Evolutionary conservation across 345 rosid genomes (phyloP).

Genomic region (Rubroshorea leprosula): DNA sequence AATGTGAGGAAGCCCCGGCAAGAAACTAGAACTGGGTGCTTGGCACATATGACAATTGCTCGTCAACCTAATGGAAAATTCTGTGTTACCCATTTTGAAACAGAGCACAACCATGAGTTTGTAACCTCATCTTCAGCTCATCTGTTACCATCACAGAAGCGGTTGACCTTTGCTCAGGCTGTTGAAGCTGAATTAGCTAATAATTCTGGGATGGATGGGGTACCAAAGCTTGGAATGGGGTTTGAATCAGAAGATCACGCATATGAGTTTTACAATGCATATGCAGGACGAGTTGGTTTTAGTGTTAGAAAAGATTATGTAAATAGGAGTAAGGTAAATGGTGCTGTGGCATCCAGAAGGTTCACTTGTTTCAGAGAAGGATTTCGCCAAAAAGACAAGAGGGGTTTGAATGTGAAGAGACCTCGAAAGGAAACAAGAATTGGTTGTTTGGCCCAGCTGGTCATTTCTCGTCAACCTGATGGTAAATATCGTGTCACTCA

Average conservation of each 20-base stretch:
- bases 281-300: conserved; percentile 33
- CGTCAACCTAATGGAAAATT: conserved; percentile 33
- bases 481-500: conserved; percentile 31
- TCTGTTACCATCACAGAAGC: conserved; percentile 31
- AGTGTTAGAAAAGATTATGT: conserved; percentile 35
- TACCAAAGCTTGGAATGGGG: conserved; percentile 36
- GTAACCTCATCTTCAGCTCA: conserved; percentile 20
- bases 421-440: conserved; percentile 34
- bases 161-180: conserved; percentile 29
- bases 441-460: conserved; percentile 34
- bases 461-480: conserved; percentile 31
- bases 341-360: conserved; percentile 36
- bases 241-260: conserved; percentile 34
- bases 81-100: conserved; percentile 28
- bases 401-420: conserved; percentile 26
- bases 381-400: conserved; percentile 30
- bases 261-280: conserved; percentile 32
- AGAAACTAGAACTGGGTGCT: conserved; percentile 38
- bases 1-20: conserved; percentile 25
- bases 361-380: conserved; percentile 39
- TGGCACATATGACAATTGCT: conserved; percentile 37
- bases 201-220: conserved; percentile 17
- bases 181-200: conserved; percentile 31
- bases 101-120: conserved; percentile 33
- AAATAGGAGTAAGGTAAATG: conserved; percentile 34